Conservation (phyloP, 2,329 filamentous ascomycete species). For the Colletotrichum zoysiae region DNA sequence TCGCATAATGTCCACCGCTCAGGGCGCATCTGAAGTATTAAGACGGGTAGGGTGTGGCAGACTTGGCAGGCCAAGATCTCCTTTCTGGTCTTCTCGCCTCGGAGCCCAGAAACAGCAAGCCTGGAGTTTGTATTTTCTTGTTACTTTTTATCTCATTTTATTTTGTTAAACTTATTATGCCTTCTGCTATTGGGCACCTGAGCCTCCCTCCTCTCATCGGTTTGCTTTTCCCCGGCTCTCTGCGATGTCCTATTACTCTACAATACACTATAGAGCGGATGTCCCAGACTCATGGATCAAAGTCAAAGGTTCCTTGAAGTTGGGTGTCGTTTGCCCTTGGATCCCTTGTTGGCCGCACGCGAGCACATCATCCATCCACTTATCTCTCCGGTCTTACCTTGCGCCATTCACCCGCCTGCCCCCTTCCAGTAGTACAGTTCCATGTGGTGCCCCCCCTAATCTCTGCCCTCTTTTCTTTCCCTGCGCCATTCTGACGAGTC, state of each 20-base stretch:
- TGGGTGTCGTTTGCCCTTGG: slow-evolving; percentile 27
- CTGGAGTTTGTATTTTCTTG: slow-evolving; percentile 3
- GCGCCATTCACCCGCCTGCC: slow-evolving; percentile 30
- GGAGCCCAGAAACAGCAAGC: background rate
- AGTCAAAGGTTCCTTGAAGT: slow-evolving; percentile 22
- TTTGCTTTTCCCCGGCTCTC: background rate
- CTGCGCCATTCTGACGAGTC: background rate
- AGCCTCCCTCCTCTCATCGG: background rate
- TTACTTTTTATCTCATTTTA: background rate
- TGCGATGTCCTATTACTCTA: background rate
- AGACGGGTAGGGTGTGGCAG: slow-evolving; percentile 14
- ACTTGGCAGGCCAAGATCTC: slow-evolving; percentile 11
- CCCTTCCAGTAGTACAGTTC: slow-evolving; percentile 19
- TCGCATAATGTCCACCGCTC: slow-evolving; percentile 37
- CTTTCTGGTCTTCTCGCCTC: background rate
- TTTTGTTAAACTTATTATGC: background rate
- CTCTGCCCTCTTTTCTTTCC: background rate
- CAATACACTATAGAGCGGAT: background rate
- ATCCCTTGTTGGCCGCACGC: slow-evolving; percentile 38
- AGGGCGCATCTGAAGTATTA: slow-evolving; percentile 38
- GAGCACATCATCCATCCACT: slow-evolving; percentile 39
- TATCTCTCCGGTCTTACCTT: slow-evolving; percentile 32
- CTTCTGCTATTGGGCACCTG: background rate
- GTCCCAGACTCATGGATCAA: slow-evolving; percentile 24
- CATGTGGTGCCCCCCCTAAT: slow-evolving; percentile 9